These are phyloP conservation scores for Seiridium unicorne DNA, from an alignment of 2,329 filamentous ascomycete species.

Conservation along the genomic window DNA sequence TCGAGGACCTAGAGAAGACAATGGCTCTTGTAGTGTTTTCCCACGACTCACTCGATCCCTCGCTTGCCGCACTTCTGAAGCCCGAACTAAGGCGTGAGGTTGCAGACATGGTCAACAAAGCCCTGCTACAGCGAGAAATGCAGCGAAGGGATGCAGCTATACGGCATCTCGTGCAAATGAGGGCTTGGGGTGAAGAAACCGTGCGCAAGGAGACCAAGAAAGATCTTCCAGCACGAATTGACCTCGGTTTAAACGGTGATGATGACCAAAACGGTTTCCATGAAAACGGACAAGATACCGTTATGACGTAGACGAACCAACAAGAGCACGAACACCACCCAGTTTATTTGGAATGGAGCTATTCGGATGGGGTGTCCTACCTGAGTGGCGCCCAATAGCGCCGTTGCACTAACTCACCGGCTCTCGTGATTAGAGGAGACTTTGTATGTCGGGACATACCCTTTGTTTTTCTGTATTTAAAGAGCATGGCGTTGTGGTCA, in stretches of 20 bases:
- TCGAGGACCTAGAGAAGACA: slow-evolving; percentile 85
- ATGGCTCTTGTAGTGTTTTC: slow-evolving; percentile 92
- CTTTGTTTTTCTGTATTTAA: neutral
- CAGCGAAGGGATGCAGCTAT: slow-evolving; percentile 78
- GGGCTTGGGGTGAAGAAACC: slow-evolving; percentile 78
- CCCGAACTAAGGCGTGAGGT: slow-evolving; percentile 78
- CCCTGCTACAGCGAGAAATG: slow-evolving; percentile 74
- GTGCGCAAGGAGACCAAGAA: slow-evolving; percentile 43
- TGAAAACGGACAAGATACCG: slow-evolving; percentile 48
- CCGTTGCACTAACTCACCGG: neutral
- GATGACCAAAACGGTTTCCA: slow-evolving; percentile 19
- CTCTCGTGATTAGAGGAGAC: neutral
- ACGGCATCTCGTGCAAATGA: slow-evolving; percentile 74
- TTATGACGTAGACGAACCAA: slow-evolving; percentile 40
- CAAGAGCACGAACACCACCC: too few relatives aligned
- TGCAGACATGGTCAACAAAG: slow-evolving; percentile 86
- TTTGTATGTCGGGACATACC: neutral
- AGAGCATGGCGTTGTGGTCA: neutral
- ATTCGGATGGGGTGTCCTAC: neutral
- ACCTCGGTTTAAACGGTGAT: slow-evolving; percentile 34
- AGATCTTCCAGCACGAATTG: slow-evolving; percentile 37
- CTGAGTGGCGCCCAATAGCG: too few relatives aligned
- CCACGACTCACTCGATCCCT: slow-evolving; percentile 72
- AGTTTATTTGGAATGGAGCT: neutral
- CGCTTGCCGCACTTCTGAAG: slow-evolving; percentile 74